Evolutionary conservation across 345 rosid genomes (phyloP).

Genomic region (Citrus maxima): DNA sequence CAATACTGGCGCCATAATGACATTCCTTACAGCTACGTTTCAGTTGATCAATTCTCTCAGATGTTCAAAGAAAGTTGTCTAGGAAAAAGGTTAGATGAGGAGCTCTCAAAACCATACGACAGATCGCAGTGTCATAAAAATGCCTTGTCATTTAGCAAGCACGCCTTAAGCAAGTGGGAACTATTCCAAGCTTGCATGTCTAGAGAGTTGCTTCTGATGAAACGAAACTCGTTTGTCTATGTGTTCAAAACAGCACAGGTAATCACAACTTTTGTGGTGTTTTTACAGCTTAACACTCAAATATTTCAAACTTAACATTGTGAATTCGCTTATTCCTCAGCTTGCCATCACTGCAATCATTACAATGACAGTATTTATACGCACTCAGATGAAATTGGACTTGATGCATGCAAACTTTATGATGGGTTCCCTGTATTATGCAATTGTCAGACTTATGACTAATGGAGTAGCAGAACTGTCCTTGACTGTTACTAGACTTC

Average conservation of each 20-base stretch:
- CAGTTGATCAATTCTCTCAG: conserved; percentile 29
- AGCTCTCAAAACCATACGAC: conserved; percentile 27
- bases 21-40: conserved; percentile 31
- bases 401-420: conserved; percentile 33
- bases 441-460: conserved; percentile 32
- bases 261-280: not conserved
- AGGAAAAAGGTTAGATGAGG: conserved; percentile 26
- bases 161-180: conserved; percentile 38
- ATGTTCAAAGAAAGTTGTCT: conserved; percentile 26
- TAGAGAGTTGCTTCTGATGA: conserved; percentile 49
- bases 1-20: conserved; percentile 38
- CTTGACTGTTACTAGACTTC: conserved; percentile 38
- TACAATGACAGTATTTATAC: conserved; percentile 36
- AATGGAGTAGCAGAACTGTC: conserved; percentile 51
- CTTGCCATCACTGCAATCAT: conserved; percentile 28
- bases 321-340: conserved; percentile 14
- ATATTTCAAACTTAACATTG: not conserved
- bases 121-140: conserved; percentile 20
- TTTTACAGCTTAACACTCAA: not conserved
- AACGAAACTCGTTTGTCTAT: conserved; percentile 39
- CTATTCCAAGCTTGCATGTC: conserved; percentile 41
- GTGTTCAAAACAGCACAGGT: conserved; percentile 38
- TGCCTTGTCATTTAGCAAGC: conserved; percentile 28
- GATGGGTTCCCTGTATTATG: conserved; percentile 35
- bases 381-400: conserved; percentile 28